A percentile compares a stretch with the other conserved stretches of the same genome.
These are phyloP conservation scores for Microbotryum lychnidis-dioicae DNA, from an alignment of 1,284 basidiomycete genomes.

Conservation along the genomic window DNA sequence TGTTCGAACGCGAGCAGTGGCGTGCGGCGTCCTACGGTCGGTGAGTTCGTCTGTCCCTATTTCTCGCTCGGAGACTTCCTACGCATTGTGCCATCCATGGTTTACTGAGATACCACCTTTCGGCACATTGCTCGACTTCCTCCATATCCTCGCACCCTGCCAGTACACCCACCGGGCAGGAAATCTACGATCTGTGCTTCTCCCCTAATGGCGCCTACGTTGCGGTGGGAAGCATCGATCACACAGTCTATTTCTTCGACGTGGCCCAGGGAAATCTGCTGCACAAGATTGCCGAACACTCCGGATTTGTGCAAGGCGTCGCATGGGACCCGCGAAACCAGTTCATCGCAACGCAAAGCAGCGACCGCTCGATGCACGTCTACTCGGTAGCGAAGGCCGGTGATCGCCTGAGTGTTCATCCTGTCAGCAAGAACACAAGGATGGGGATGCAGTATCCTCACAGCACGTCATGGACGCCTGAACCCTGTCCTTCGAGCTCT, in stretches of 20 bases:
- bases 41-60: constrained; percentile 54
- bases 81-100: neutral
- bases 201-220: constrained; percentile 90
- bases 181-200: constrained; percentile 97
- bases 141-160: too few relatives aligned
- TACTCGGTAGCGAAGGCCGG: constrained; percentile 21
- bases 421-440: constrained; percentile 68
- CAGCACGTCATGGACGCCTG: too few relatives aligned
- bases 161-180: constrained; percentile 50
- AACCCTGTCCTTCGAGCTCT: constrained; percentile 2
- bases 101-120: neutral
- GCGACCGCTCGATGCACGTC: constrained; percentile 50
- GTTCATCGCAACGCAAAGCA: constrained; percentile 88
- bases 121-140: constrained; percentile 6
- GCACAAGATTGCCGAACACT: constrained; percentile 77
- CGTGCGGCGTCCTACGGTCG: constrained; percentile 65
- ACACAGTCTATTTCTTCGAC: constrained; percentile 78
- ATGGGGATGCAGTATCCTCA: constrained; percentile 58
- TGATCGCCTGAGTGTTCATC: constrained; percentile 66
- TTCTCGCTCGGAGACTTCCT: neutral
- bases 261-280: constrained; percentile 65
- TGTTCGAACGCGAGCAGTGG: constrained; percentile 92
- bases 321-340: constrained; percentile 94
- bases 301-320: constrained; percentile 90
- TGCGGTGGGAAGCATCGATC: constrained; percentile 91